These are phyloP conservation scores for Entomortierella lignicola DNA, from an alignment of 192 early-diverging fungal genomes.

Conservation along the genomic window DNA sequence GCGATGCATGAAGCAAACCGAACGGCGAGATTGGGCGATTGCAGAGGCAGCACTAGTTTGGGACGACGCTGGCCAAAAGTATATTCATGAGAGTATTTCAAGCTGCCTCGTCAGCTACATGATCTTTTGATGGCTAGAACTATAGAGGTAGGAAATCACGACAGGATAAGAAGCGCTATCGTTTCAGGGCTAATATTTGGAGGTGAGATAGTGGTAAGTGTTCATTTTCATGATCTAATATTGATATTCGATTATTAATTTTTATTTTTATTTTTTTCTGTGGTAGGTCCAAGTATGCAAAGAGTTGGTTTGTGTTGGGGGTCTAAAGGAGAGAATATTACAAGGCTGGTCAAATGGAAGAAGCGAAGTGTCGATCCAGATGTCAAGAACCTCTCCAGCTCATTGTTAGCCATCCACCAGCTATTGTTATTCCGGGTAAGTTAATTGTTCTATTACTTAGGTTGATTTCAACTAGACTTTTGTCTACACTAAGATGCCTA, in stretches of 20 bases:
- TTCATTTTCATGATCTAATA: too few relatives aligned
- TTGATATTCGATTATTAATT: too few relatives aligned
- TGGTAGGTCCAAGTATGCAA: constrained; percentile 28
- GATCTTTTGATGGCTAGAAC: background rate
- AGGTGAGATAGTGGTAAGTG: too few relatives aligned
- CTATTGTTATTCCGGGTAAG: constrained; percentile 7
- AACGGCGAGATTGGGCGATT: background rate
- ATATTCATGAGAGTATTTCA: constrained; percentile 23
- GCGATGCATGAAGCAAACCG: background rate
- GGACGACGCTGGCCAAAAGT: constrained; percentile 25
- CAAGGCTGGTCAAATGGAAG: constrained; percentile 26
- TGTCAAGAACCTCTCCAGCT: background rate
- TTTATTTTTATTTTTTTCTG: too few relatives aligned
- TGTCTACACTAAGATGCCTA: too few relatives aligned
- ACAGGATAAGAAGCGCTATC: too few relatives aligned
- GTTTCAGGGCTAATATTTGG: too few relatives aligned
- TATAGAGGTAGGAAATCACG: background rate
- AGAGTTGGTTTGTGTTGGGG: constrained; percentile 30
- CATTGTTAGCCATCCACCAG: constrained; percentile 1
- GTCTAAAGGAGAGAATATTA: constrained; percentile 20
- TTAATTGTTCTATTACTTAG: too few relatives aligned
- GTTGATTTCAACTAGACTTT: too few relatives aligned
- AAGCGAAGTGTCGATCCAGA: background rate
- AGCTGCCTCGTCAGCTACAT: constrained; percentile 13
- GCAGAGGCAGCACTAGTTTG: constrained; percentile 1